Base-by-base conservation (phyloP, 2,329 filamentous ascomycete genomes). In the Alternaria hordeiaustralica region DNA sequence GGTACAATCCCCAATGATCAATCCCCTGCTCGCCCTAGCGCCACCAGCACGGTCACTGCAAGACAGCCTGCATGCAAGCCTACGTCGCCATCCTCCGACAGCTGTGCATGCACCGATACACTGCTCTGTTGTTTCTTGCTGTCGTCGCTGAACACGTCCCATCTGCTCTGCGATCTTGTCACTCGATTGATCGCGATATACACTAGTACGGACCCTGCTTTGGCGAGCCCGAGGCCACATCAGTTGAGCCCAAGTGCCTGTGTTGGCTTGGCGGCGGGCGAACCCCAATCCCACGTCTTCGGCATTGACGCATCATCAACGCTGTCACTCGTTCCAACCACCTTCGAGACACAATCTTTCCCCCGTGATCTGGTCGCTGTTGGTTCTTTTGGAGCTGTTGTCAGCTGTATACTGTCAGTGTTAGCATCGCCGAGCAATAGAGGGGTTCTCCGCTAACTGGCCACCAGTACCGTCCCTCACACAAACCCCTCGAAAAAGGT, bases 371-470 rank as follows among this genome's bases (percentile, higher is more conserved):
- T 63, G 61, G 65, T 65, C 61, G 66, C 62, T 56, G 54, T 61
- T 60, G 62, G 47, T 28, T 55, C 58, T 58, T 58, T 56, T 57
- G 30, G 59, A 36, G 49, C 41, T 47, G 64, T 61, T 53, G 62
- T 57, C 65, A 65, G 54, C 58, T 45, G 49, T 59, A 68, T 67
- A 30, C 58, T 68, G 72, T 78, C 64, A 76, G 76, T 75, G 50
- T 64, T 36, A 54, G 51, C 68, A 59, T 55, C 67, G 65, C 69
- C 65, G 55, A 59, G 43, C 20, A 43, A 70, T 69, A 69, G 73
- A 75, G 75, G 76, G 72, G 74, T 60, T 69, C 68, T 71, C 72
- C 73, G 71, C 76, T 79, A 75, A 79, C 67, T 70, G 66, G 50
- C 68, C 69, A 71, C 66, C 71, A 78, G 75, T 68, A 71, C 70